Evolutionary conservation across 768 basidiomycete genomes (phyloP), one percentile per base, ranked within the genome.

Genomic region (Candolleomyces aberdarensis): DNA sequence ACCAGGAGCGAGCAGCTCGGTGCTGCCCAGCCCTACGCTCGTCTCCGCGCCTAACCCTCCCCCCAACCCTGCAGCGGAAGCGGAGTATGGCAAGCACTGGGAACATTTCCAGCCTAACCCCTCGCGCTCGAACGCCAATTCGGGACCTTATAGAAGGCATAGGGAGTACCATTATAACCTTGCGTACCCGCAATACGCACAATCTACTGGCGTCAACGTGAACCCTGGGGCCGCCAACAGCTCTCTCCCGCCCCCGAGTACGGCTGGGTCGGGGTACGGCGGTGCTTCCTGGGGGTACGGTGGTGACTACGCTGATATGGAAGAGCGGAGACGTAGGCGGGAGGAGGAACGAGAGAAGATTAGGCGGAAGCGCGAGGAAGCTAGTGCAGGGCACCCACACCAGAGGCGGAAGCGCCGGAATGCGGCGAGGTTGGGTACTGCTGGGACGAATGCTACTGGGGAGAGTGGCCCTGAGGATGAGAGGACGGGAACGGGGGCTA

Each of bases 401-500:
- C 26, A 46, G 56, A 61, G 50, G 50, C 52, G 41, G 47, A 56
- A 55, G 56, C 68, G 68, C 55, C 51, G 54, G 47, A 69, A 70
- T 56, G 69, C 67, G 1, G 65, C 17, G 63, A 56, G n/a, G 41
- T 31, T 31, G 15, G 59, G 50, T 2, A 55, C 51, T 1, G 48
- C 51, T 9, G 52, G 19, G 20, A 56, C 44, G 13, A 61, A 53
- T 13, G 52, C 10, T 22, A 22, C 10, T 5, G 39, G 22, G 22
- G 29, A 29, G 48, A 44, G 46, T 17, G 57, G 54, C 17, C 48
- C 54, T 51, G 49, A 17, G 19, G 59, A 43, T 19, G 44, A 8
- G 14, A 61, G 53, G 36, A 8, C 11, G 36, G 53, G 11, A 49
- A 31, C 50, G 63, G 60, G 56, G 14, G 61, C 56, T 19, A n/a